phyloP scores from a whole-genome alignment of 139 green algal species.

The Coccomyxa sp. region DNA sequence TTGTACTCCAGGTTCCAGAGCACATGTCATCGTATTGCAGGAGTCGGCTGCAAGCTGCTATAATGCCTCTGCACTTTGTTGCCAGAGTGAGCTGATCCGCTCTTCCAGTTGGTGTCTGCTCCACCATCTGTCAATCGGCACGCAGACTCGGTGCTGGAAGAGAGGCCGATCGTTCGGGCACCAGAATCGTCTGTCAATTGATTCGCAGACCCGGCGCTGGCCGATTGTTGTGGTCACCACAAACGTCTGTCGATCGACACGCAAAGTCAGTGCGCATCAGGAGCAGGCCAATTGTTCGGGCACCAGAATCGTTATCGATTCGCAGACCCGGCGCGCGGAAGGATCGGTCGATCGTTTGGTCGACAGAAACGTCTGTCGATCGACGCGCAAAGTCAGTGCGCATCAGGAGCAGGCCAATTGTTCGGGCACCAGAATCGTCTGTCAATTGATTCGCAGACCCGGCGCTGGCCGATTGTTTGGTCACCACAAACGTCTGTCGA shows the following conservation, averaged over 20 bases:
- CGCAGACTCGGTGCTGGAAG: neutral
- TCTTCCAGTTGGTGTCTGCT: neutral
- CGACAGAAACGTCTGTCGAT: neutral
- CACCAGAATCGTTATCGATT: conserved; percentile 1
- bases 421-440: neutral
- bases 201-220: neutral
- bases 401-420: neutral
- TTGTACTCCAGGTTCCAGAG: neutral
- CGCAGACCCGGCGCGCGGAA: neutral
- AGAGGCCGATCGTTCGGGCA: neutral
- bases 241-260: neutral
- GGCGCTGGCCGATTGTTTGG: neutral
- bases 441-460: neutral
- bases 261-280: neutral
- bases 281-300: neutral
- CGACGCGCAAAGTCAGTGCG: neutral
- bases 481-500: neutral
- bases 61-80: conserved; percentile 1
- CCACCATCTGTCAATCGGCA: neutral
- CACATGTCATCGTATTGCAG: conserved; percentile 1
- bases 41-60: neutral
- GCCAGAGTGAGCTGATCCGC: neutral
- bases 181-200: conserved; percentile 1
- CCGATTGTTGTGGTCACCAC: neutral
- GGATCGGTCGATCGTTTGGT: neutral